phyloP scores from a whole-genome alignment of 1,284 basidiomycete genomes.

The Clitocybe nebularis region DNA sequence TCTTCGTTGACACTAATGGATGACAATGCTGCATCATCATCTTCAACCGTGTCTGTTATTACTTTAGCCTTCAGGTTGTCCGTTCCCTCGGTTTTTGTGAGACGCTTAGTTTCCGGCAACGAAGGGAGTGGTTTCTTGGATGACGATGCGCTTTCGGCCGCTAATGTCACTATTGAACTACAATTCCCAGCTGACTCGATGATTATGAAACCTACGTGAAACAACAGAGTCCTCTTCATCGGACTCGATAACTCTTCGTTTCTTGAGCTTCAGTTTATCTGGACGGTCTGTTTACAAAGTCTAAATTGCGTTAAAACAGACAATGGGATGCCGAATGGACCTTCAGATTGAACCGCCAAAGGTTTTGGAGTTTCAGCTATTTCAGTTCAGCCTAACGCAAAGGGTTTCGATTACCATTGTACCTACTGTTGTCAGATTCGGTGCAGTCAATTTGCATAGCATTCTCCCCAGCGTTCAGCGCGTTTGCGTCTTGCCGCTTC shows the following conservation, averaged over 20 bases:
- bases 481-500: conserved; percentile 24
- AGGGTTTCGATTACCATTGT: too few relatives aligned
- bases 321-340: too few relatives aligned
- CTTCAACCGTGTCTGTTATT: conserved; percentile 7
- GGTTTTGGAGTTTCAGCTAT: conserved; percentile 23
- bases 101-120: too few relatives aligned
- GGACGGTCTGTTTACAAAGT: neutral
- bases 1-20: conserved; percentile 21
- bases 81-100: conserved; percentile 13
- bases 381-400: neutral
- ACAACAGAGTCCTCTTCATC: conserved; percentile 56
- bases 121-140: too few relatives aligned
- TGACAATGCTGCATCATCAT: neutral
- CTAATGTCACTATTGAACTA: neutral
- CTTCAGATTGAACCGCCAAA: too few relatives aligned
- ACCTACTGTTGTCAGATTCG: conserved; percentile 18
- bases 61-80: conserved; percentile 19
- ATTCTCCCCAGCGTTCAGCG: conserved; percentile 20
- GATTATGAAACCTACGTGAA: neutral
- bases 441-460: conserved; percentile 29
- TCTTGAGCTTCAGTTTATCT: conserved; percentile 41
- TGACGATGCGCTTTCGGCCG: too few relatives aligned
- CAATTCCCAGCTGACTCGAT: neutral
- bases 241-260: conserved; percentile 58
- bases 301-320: too few relatives aligned